Conservation (phyloP, 108 stramenopile genomes). For the Nitzschia inconspicua region DNA sequence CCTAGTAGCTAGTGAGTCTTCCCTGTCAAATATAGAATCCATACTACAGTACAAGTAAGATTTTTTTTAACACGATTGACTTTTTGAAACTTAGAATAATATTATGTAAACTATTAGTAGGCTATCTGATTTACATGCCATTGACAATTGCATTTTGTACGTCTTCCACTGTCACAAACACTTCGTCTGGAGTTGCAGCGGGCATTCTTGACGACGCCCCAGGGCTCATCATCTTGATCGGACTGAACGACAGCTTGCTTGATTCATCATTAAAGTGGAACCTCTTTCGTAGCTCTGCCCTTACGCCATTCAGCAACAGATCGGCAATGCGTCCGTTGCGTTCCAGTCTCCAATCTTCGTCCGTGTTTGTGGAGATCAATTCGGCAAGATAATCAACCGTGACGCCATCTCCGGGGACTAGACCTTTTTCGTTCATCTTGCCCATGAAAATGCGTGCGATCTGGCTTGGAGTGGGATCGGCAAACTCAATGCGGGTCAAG, state of each 20-base stretch:
- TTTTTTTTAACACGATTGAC: too few relatives aligned
- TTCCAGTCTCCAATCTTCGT: constrained; percentile 80
- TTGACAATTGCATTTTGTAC: constrained; percentile 87
- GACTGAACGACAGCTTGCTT: constrained; percentile 39
- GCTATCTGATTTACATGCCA: constrained; percentile 80
- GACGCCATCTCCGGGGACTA: constrained; percentile 69
- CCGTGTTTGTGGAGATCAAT: constrained; percentile 65
- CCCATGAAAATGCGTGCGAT: constrained; percentile 79
- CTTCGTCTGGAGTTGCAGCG: constrained; percentile 67
- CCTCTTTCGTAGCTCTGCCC: constrained; percentile 64
- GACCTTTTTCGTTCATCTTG: constrained; percentile 63
- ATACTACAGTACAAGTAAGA: too few relatives aligned
- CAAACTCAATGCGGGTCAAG: constrained; percentile 73
- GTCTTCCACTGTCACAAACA: constrained; percentile 84
- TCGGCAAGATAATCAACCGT: constrained; percentile 72
- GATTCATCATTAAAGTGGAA: constrained; percentile 51
- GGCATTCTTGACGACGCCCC: constrained; percentile 67
- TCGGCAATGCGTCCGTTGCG: constrained; percentile 81
- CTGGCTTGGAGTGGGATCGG: constrained; percentile 70
- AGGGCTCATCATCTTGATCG: constrained; percentile 71
- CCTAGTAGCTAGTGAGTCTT: too few relatives aligned
- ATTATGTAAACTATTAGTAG: too few relatives aligned
- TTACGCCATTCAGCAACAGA: constrained; percentile 66
- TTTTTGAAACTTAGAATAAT: background rate
- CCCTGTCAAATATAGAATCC: too few relatives aligned